Evolutionary conservation across 2,329 filamentous ascomycete species (phyloP).

Genomic region (Cercospora sp.): DNA sequence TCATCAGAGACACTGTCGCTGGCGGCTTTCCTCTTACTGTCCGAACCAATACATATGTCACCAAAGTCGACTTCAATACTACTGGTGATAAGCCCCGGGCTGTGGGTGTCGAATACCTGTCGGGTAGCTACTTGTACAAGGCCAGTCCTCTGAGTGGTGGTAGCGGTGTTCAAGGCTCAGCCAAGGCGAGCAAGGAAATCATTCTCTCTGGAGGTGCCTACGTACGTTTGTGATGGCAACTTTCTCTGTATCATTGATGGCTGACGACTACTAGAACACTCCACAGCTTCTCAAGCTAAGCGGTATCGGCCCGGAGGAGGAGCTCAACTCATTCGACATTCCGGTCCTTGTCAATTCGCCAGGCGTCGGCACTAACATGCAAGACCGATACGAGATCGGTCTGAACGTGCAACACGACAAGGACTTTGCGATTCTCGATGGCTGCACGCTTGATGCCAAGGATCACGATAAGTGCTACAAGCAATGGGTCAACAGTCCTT

Average conservation of each 20-base stretch:
- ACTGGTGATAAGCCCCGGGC: constrained; percentile 50
- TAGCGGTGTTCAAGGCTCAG: constrained; percentile 43
- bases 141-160: constrained; percentile 41
- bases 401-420: constrained; percentile 50
- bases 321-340: constrained; percentile 57
- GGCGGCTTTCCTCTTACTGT: constrained; percentile 60
- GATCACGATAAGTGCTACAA: constrained; percentile 45
- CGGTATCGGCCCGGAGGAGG: constrained; percentile 59
- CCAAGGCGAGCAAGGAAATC: constrained; percentile 47
- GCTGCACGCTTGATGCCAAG: constrained; percentile 41
- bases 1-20: constrained; percentile 52
- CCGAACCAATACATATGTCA: constrained; percentile 62
- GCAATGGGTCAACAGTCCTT: constrained; percentile 44
- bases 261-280: constrained; percentile 45
- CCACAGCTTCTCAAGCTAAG: constrained; percentile 65
- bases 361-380: constrained; percentile 64
- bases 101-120: constrained; percentile 46
- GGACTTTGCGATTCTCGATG: constrained; percentile 42
- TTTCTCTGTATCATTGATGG: too few relatives aligned
- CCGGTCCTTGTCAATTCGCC: constrained; percentile 56
- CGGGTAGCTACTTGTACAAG: constrained; percentile 42
- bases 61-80: constrained; percentile 65
- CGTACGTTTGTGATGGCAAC: too few relatives aligned
- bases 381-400: constrained; percentile 61
- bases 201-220: constrained; percentile 58